phyloP scores from a whole-genome alignment of 768 basidiomycete genomes.

The Leccinellum albellum region DNA sequence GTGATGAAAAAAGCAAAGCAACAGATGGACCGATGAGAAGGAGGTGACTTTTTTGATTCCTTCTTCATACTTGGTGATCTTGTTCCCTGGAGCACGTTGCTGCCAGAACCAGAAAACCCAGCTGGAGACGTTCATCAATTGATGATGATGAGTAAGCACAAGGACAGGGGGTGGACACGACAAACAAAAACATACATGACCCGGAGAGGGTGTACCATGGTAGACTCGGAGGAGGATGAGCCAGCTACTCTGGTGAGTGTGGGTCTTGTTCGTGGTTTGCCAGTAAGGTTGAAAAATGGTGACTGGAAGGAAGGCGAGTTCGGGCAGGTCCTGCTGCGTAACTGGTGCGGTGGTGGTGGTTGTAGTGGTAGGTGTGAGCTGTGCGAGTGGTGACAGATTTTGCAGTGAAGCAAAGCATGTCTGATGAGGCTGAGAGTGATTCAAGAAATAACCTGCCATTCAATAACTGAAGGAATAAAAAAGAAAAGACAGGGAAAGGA shows the following conservation, averaged over 20 bases:
- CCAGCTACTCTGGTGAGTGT: constrained; percentile 40
- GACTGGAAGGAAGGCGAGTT: constrained; percentile 56
- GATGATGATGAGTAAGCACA: constrained; percentile 16
- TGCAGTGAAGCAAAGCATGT: constrained; percentile 65
- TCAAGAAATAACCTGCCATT: constrained; percentile 80
- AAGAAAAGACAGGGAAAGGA: neutral
- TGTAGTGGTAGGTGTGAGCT: neutral
- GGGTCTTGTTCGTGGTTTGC: constrained; percentile 34
- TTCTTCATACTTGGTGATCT: constrained; percentile 88
- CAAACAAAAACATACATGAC: constrained; percentile 73
- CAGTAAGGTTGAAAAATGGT: constrained; percentile 69
- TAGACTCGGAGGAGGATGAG: constrained; percentile 19
- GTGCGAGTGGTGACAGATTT: constrained; percentile 5
- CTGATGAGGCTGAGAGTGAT: constrained; percentile 62
- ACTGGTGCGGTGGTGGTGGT: neutral
- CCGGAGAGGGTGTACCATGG: constrained; percentile 67
- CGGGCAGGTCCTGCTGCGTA: constrained; percentile 28
- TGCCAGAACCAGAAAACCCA: constrained; percentile 94
- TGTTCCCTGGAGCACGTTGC: constrained; percentile 85
- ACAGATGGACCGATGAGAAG: constrained; percentile 71
- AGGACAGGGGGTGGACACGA: constrained; percentile 14
- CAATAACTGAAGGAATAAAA: constrained; percentile 28
- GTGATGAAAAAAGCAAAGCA: neutral
- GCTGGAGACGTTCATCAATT: constrained; percentile 37
- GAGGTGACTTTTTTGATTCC: constrained; percentile 90